Percentiles rank a stretch among this genome's conserved stretches.
Conservation (phyloP, 2,329 filamentous ascomycete species). For the Chaetomium strumarium region DNA sequence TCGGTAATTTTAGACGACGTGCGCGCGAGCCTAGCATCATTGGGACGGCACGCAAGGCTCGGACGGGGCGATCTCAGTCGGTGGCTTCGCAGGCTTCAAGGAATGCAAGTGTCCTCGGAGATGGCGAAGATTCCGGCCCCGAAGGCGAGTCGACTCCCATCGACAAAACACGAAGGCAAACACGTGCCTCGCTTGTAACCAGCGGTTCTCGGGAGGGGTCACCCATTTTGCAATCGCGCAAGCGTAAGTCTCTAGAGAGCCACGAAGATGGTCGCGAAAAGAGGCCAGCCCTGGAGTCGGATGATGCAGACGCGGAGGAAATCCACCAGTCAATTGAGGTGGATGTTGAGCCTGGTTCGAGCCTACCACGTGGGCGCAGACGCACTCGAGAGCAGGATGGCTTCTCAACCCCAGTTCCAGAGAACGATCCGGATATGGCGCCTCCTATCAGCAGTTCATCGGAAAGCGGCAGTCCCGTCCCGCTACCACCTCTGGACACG, state of each 20-base stretch:
- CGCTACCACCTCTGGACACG: constrained; percentile 48
- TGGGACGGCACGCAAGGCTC: constrained; percentile 43
- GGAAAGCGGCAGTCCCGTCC: constrained; percentile 35
- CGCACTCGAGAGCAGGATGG: constrained; percentile 10
- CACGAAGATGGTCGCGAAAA: constrained; percentile 33
- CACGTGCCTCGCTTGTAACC: constrained; percentile 10
- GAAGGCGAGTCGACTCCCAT: constrained; percentile 28
- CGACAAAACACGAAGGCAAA: constrained; percentile 18
- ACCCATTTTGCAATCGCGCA: constrained; percentile 36
- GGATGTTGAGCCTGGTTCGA: constrained; percentile 17
- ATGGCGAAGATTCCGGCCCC: constrained; percentile 28
- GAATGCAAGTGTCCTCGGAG: constrained; percentile 9
- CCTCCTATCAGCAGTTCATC: constrained; percentile 48
- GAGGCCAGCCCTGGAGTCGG: constrained; percentile 23
- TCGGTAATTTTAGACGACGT: constrained; percentile 53
- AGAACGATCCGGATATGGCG: constrained; percentile 47
- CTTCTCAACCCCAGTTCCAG: constrained; percentile 28
- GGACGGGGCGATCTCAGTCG: constrained; percentile 21
- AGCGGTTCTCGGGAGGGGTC: constrained; percentile 7
- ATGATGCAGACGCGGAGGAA: constrained; percentile 14
- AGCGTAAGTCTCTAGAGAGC: constrained; percentile 50
- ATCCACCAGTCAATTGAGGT: constrained; percentile 26
- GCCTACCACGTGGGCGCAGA: constrained; percentile 9
- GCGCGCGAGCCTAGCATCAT: constrained; percentile 57
- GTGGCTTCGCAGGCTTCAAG: constrained; percentile 20